Evolutionary conservation across 805 yeast genomes (phyloP).

Genomic region (Barnettozyma sucrosica): DNA sequence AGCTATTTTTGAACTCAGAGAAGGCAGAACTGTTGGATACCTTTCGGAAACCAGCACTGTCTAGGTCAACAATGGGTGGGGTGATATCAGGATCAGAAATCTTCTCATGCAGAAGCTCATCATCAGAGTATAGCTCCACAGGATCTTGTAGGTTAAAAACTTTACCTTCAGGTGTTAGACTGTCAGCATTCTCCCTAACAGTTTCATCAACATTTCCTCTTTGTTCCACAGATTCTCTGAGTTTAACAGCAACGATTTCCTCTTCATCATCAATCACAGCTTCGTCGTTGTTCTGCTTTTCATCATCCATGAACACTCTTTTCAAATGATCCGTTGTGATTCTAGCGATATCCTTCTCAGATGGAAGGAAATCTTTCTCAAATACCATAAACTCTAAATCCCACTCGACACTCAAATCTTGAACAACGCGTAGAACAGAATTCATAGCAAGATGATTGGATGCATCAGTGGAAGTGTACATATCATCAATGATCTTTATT

Average conservation of each 20-base stretch:
- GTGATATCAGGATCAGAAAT: not conserved
- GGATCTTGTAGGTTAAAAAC: not conserved
- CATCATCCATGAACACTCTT: conserved; percentile 59
- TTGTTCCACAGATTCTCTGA: not conserved
- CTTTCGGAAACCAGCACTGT: conserved; percentile 1
- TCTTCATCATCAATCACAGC: conserved; percentile 11
- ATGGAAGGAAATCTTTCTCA: conserved; percentile 73
- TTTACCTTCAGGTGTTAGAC: not conserved
- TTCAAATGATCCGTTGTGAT: conserved; percentile 85
- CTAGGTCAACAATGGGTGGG: not conserved
- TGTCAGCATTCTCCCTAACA: not conserved
- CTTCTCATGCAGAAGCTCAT: not conserved
- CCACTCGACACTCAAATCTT: conserved; percentile 83
- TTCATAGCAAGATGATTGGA: conserved; percentile 70
- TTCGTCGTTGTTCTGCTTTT: conserved; percentile 22
- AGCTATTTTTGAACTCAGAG: conserved; percentile 11
- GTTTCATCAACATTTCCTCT: not conserved
- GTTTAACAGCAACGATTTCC: not conserved
- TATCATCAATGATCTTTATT: conserved; percentile 38
- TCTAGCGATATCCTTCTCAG: conserved; percentile 87
- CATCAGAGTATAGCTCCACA: not conserved
- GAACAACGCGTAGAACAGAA: conserved; percentile 60
- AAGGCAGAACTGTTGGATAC: conserved; percentile 7
- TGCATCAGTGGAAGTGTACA: conserved; percentile 51
- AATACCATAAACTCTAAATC: conserved; percentile 76